Percentiles rank a stretch among this genome's conserved stretches.
Evolutionary conservation across 2,329 filamentous ascomycete species (phyloP).

Genomic region (Aotearoamyces nothofagi): DNA sequence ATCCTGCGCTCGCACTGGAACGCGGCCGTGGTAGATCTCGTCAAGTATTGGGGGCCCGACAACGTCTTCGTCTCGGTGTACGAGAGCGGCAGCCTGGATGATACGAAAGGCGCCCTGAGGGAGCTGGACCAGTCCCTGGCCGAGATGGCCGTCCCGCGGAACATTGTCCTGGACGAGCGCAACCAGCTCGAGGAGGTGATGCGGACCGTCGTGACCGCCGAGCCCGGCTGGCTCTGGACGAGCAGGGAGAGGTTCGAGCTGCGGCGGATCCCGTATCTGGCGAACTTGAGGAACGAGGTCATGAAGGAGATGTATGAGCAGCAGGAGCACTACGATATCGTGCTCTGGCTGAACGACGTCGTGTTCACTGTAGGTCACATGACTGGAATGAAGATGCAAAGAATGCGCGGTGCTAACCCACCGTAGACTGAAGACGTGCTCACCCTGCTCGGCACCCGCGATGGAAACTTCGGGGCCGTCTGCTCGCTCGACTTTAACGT

Average conservation of each 20-base stretch:
- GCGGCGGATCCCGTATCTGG: conserved; percentile 53
- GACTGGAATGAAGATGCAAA: neutral
- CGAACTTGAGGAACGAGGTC: conserved; percentile 47
- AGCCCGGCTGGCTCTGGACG: conserved; percentile 49
- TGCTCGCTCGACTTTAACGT: conserved; percentile 45
- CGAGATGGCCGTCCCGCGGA: conserved; percentile 33
- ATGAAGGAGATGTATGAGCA: conserved; percentile 38
- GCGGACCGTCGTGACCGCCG: conserved; percentile 18
- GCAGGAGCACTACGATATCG: conserved; percentile 27
- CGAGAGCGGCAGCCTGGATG: conserved; percentile 56
- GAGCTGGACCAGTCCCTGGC: conserved; percentile 40
- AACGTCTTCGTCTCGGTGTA: conserved; percentile 55
- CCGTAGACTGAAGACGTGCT: conserved; percentile 35
- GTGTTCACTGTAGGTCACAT: conserved; percentile 33
- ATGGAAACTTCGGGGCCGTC: conserved; percentile 41
- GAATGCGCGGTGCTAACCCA: conserved; percentile 1
- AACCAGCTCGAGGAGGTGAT: conserved; percentile 31
- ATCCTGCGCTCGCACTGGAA: conserved; percentile 49
- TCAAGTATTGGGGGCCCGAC: conserved; percentile 37
- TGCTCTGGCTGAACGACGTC: conserved; percentile 47
- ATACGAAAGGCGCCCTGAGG: conserved; percentile 45
- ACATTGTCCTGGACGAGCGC: conserved; percentile 39
- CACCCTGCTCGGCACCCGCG: conserved; percentile 37
- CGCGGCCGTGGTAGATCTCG: conserved; percentile 39
- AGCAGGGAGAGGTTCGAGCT: conserved; percentile 35